These are phyloP conservation scores for Bjerkandera adusta DNA, from an alignment of 1,284 basidiomycete species.

Conservation along the genomic window DNA sequence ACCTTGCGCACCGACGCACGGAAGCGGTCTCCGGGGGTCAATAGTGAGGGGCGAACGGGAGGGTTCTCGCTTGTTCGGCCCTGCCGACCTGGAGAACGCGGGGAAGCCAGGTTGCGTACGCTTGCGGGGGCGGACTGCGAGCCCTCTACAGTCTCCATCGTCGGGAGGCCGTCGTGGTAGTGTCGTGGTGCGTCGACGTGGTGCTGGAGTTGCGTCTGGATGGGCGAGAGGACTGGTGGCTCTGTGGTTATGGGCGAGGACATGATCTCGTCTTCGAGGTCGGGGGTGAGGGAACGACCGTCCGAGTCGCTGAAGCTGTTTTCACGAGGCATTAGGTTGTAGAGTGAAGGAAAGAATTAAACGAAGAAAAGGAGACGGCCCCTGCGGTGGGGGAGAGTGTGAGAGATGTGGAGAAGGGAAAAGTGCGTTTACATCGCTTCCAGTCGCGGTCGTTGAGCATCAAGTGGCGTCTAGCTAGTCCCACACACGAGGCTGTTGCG, in stretches of 20 bases:
- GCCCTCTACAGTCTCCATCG: conserved; percentile 2
- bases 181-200: neutral
- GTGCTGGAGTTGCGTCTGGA: conserved; percentile 7
- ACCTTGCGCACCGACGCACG: conserved; percentile 50
- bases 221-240: conserved; percentile 8
- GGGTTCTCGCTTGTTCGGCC: neutral
- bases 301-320: conserved; percentile 61
- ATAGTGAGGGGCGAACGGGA: conserved; percentile 2
- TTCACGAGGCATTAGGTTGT: conserved; percentile 44
- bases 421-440: neutral
- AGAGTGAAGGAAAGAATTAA: neutral
- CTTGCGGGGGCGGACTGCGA: conserved; percentile 15
- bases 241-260: conserved; percentile 8
- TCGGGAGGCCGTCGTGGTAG: neutral
- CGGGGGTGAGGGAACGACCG: conserved; percentile 56
- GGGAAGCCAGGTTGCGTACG: conserved; percentile 8
- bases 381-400: neutral
- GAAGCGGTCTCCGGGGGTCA: conserved; percentile 46
- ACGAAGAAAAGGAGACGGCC: neutral
- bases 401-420: neutral
- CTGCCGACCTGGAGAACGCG: conserved; percentile 1
- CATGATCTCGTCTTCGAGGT: conserved; percentile 32
- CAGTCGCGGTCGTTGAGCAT: conserved; percentile 2
- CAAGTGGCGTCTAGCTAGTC: conserved; percentile 1
- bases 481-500: too few species aligned